These are phyloP conservation scores for Prunus persica DNA, from an alignment of 306 rosid species.

Conservation along the genomic window Prunus_persica_NCBIv2 NC_034009.1:24710001-24710500, in stretches of 20 bases:
- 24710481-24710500: conserved; percentile 1
- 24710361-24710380: conserved; percentile 78
- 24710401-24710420: conserved; percentile 86
- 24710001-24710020: too few relatives aligned
- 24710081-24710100: neutral
- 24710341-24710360: conserved; percentile 69
- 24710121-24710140: neutral
- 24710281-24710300: conserved; percentile 19
- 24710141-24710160: neutral
- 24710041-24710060: neutral
- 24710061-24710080: neutral
- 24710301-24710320: conserved; percentile 97
- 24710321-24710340: conserved; percentile 91
- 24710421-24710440: conserved; percentile 17
- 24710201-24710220: neutral
- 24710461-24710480: neutral
- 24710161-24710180: neutral
- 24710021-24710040: neutral
- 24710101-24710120: neutral
- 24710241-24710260: neutral
- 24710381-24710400: conserved; percentile 90
- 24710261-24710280: neutral
- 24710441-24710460: neutral
- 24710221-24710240: neutral
- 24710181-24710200: neutral